Evolutionary conservation across 768 basidiomycete species (phyloP).

Genomic region (Leccinum sublutescens): DNA sequence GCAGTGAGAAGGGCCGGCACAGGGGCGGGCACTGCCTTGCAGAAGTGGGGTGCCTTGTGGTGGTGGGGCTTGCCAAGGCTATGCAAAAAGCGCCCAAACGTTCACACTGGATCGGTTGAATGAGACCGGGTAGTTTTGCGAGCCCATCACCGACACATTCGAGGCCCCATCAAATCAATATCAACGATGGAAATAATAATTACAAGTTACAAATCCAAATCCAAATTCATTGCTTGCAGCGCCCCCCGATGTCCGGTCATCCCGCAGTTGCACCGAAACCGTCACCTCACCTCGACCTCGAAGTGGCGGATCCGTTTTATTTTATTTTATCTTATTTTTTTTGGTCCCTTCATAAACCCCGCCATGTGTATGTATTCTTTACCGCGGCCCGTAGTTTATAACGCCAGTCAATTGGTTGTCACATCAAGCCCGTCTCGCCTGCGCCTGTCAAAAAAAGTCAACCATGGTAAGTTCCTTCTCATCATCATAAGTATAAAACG

Average conservation of each 20-base stretch:
- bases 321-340: neutral
- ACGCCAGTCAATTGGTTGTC: conserved; percentile 2
- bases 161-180: conserved; percentile 10
- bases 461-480: conserved; percentile 27
- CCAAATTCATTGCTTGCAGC: conserved; percentile 5
- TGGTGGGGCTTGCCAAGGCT: conserved; percentile 8
- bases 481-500: neutral
- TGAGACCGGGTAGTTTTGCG: conserved; percentile 11
- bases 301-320: conserved; percentile 16
- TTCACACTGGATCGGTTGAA: conserved; percentile 5
- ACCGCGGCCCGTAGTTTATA: conserved; percentile 8
- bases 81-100: conserved; percentile 3
- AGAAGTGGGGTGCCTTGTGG: conserved; percentile 11
- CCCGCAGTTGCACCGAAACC: conserved; percentile 9
- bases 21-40: conserved; percentile 10
- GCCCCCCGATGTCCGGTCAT: conserved; percentile 16
- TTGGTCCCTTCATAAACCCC: conserved; percentile 14
- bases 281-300: conserved; percentile 26
- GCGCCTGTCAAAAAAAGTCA: conserved; percentile 16
- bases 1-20: conserved; percentile 8
- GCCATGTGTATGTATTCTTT: neutral
- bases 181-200: neutral
- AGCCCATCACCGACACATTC: conserved; percentile 1
- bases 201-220: neutral
- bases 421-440: conserved; percentile 6